Evolutionary conservation across 1,284 basidiomycete species (phyloP).

Genomic region (Xerocomus amazonicus): DNA sequence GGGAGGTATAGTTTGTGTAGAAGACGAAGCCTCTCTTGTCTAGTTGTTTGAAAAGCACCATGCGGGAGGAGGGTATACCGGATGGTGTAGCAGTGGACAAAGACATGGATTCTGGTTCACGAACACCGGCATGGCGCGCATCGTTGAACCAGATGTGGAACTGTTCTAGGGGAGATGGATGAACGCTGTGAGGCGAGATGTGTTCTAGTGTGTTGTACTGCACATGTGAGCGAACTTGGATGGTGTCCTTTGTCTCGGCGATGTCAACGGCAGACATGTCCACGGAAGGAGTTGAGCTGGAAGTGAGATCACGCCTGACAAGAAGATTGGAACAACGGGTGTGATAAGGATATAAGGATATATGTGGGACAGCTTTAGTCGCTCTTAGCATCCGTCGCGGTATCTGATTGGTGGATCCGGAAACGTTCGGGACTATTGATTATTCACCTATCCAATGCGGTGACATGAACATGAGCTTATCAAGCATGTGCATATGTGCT

Average conservation of each 20-base stretch:
- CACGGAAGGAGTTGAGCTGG: neutral
- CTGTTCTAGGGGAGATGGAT: conserved; percentile 71
- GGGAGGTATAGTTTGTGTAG: conserved; percentile 93
- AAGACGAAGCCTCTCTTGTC: conserved; percentile 88
- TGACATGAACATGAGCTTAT: no score
- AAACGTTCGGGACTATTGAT: no score
- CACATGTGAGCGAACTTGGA: conserved; percentile 67
- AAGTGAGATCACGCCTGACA: neutral
- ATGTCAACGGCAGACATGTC: conserved; percentile 28
- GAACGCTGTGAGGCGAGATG: conserved; percentile 55
- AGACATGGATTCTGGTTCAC: conserved; percentile 86
- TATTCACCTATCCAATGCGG: no score
- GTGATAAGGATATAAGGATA: conserved; percentile 17
- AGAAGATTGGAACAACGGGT: conserved; percentile 1
- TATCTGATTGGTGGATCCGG: neutral
- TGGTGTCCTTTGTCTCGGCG: conserved; percentile 42
- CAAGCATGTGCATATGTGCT: no score
- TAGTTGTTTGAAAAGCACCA: conserved; percentile 90
- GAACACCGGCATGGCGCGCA: conserved; percentile 54
- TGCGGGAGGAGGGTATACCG: conserved; percentile 81
- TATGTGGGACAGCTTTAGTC: conserved; percentile 7
- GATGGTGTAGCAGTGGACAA: conserved; percentile 72
- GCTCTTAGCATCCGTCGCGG: conserved; percentile 5
- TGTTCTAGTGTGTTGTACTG: conserved; percentile 71
- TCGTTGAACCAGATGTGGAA: conserved; percentile 84